Conservation (phyloP, 2,329 filamentous ascomycete species). For the Neocatenulostroma microsporum region DNA sequence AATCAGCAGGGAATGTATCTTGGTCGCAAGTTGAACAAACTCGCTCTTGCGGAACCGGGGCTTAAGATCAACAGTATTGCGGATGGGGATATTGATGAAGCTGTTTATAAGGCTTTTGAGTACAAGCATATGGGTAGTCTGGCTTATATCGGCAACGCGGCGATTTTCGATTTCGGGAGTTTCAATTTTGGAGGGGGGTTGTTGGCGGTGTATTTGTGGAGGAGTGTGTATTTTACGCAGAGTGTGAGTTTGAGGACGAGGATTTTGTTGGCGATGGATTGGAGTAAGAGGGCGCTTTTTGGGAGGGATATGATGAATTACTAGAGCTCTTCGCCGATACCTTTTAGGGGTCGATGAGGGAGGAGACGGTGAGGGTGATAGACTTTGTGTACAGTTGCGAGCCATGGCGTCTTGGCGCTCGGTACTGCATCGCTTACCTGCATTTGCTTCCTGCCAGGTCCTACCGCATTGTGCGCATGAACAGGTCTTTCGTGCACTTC, state of each 20-base stretch:
- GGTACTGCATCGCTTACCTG: too few species aligned
- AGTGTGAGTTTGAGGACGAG: constrained; percentile 89
- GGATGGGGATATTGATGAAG: constrained; percentile 85
- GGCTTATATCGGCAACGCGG: constrained; percentile 93
- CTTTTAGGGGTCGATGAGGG: too few species aligned
- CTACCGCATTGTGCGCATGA: too few species aligned
- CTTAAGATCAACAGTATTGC: constrained; percentile 70
- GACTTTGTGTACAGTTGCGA: too few species aligned
- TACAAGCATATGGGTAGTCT: constrained; percentile 87
- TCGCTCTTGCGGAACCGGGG: constrained; percentile 68
- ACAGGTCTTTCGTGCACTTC: too few species aligned
- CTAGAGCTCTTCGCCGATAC: too few species aligned
- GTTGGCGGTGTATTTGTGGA: constrained; percentile 91
- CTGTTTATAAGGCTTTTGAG: constrained; percentile 88
- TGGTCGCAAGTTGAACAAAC: constrained; percentile 86
- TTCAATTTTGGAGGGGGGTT: constrained; percentile 73
- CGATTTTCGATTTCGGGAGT: constrained; percentile 83
- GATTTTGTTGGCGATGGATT: constrained; percentile 90
- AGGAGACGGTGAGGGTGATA: too few species aligned
- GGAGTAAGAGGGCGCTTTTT: constrained; percentile 93
- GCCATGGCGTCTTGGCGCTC: too few species aligned
- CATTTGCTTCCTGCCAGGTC: too few species aligned
- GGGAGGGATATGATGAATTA: too few species aligned
- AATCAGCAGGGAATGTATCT: constrained; percentile 95
- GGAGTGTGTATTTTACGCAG: constrained; percentile 94